phyloP scores from a whole-genome alignment of 768 basidiomycete genomes.

The Daedaleopsis sinensis region DNA sequence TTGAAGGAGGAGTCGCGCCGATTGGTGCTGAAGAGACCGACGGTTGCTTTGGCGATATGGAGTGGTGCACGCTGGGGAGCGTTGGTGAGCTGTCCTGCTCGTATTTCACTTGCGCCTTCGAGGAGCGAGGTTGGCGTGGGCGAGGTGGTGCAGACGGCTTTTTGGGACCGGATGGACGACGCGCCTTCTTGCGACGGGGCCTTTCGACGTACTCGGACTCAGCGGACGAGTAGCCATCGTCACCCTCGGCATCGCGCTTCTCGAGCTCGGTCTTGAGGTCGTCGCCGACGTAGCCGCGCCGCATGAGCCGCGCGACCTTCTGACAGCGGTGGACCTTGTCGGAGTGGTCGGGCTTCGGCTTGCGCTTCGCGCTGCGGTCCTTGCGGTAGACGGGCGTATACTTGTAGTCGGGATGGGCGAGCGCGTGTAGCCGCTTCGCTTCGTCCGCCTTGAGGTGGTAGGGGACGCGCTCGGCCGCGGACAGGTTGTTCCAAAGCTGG shows the following conservation, averaged over 20 bases:
- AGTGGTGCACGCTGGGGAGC: background rate
- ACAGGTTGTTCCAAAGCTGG: slow-evolving; percentile 63
- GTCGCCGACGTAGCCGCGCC: slow-evolving; percentile 37
- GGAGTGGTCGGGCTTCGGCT: slow-evolving; percentile 32
- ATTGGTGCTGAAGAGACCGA: background rate
- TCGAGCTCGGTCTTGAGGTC: slow-evolving; percentile 28
- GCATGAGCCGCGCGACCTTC: slow-evolving; percentile 38
- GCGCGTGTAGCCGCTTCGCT: slow-evolving; percentile 49
- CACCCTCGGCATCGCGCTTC: background rate
- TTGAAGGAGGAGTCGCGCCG: background rate
- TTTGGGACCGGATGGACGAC: background rate
- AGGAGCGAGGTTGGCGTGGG: background rate
- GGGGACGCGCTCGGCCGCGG: slow-evolving; percentile 45
- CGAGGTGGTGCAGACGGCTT: background rate
- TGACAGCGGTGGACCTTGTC: slow-evolving; percentile 44
- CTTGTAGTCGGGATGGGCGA: slow-evolving; percentile 61
- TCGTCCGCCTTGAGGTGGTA: slow-evolving; percentile 52
- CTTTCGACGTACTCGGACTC: slow-evolving; percentile 6
- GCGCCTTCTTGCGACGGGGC: background rate
- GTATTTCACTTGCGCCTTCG: slow-evolving; percentile 1
- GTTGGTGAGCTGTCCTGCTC: background rate
- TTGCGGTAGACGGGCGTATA: slow-evolving; percentile 53
- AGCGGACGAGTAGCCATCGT: slow-evolving; percentile 2
- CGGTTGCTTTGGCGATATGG: background rate
- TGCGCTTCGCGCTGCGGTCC: slow-evolving; percentile 38